Percentiles rank a stretch among this genome's conserved stretches.
phyloP scores from a whole-genome alignment of 73 alveolate species.

The Paramecium pentaurelia region DNA sequence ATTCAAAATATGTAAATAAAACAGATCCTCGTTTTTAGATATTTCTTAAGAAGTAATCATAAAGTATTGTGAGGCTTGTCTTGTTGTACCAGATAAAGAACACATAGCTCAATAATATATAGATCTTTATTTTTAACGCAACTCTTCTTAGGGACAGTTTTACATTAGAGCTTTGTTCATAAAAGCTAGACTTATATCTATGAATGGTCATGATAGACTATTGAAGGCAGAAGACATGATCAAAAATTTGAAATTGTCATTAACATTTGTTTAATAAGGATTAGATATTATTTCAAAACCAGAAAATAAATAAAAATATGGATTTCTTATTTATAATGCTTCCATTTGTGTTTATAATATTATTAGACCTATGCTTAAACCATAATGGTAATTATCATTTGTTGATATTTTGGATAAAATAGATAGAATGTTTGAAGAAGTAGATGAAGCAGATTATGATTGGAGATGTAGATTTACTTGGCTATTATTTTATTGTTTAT shows the following conservation, averaged over 20 bases:
- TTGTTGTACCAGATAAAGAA: conserved; percentile 67
- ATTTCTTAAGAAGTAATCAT: not conserved
- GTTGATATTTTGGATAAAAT: conserved; percentile 92
- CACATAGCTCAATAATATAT: conserved; percentile 84
- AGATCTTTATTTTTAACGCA: conserved; percentile 81
- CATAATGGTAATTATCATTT: conserved; percentile 87
- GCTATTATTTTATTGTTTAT: conserved; percentile 82
- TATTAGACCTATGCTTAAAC: conserved; percentile 85
- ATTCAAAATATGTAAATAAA: not conserved
- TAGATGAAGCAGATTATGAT: conserved; percentile 96
- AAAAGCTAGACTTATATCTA: conserved; percentile 76
- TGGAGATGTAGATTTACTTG: conserved; percentile 88
- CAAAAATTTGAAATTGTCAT: conserved; percentile 81
- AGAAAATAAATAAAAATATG: conserved; percentile 94
- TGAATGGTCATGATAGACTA: conserved; percentile 74
- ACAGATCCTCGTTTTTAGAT: not conserved
- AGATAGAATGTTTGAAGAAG: conserved; percentile 93
- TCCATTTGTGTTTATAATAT: conserved; percentile 89
- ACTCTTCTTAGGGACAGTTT: conserved; percentile 87
- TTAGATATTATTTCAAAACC: conserved; percentile 91
- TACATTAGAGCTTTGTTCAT: conserved; percentile 93
- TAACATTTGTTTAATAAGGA: conserved; percentile 85
- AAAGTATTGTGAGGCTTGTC: conserved; percentile 7
- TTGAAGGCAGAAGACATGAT: conserved; percentile 93
- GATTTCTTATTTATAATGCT: conserved; percentile 91